Percentiles rank a stretch among this genome's conserved stretches.
phyloP scores from a whole-genome alignment of 768 basidiomycete species.

The Naganishia antarctica region DNA sequence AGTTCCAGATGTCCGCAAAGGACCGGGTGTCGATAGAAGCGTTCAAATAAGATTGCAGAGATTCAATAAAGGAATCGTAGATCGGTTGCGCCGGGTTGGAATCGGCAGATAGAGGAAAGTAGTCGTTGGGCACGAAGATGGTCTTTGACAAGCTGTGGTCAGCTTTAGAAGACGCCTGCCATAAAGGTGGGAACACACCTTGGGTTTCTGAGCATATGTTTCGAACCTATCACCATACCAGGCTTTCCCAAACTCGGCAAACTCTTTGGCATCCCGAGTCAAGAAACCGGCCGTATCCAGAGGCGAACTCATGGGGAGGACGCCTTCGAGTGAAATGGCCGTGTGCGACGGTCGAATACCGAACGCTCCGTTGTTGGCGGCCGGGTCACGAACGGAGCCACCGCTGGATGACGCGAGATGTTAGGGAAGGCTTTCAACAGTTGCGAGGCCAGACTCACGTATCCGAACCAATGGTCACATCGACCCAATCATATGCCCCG shows the following conservation, averaged over 20 bases:
- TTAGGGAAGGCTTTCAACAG: slow-evolving; percentile 4
- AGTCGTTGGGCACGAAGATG: slow-evolving; percentile 32
- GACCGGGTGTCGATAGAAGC: slow-evolving; percentile 30
- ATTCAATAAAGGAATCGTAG: slow-evolving; percentile 33
- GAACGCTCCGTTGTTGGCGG: slow-evolving; percentile 35
- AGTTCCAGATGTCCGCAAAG: slow-evolving; percentile 34
- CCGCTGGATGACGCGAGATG: slow-evolving; percentile 20
- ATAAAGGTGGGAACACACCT: slow-evolving; percentile 21
- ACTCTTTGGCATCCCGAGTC: slow-evolving; percentile 33
- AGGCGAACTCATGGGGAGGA: slow-evolving; percentile 33
- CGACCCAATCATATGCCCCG: slow-evolving; percentile 45
- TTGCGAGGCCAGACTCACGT: slow-evolving; percentile 26
- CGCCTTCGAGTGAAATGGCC: slow-evolving; percentile 35
- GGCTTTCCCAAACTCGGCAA: slow-evolving; percentile 32
- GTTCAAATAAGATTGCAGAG: slow-evolving; percentile 30
- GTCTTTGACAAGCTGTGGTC: slow-evolving; percentile 13
- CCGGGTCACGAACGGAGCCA: slow-evolving; percentile 37
- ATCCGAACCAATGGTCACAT: slow-evolving; percentile 42
- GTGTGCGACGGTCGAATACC: slow-evolving; percentile 42
- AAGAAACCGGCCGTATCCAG: slow-evolving; percentile 41
- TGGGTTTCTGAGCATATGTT: slow-evolving; percentile 32
- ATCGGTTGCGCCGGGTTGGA: slow-evolving; percentile 30
- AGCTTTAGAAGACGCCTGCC: background rate
- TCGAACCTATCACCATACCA: slow-evolving; percentile 40
- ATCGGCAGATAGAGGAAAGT: slow-evolving; percentile 31